phyloP scores from a whole-genome alignment of 2,329 filamentous ascomycete genomes.

The Scopulariopsis brevicaulis region DNA sequence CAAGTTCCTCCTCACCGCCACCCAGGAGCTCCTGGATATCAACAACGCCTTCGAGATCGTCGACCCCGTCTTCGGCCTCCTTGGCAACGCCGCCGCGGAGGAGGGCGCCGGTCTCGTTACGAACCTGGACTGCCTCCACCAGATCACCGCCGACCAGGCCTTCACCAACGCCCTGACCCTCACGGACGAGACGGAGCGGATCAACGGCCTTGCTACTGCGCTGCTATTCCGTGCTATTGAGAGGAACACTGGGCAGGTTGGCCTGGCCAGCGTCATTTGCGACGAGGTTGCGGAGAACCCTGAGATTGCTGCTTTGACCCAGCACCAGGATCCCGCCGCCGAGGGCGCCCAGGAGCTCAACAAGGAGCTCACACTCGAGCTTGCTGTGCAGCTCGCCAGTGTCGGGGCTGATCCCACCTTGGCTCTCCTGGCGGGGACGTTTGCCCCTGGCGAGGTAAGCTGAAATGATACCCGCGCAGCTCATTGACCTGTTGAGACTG shows the following conservation, averaged over 20 bases:
- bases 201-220: conserved; percentile 34
- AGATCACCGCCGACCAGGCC: conserved; percentile 36
- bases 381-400: conserved; percentile 28
- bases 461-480: neutral
- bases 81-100: conserved; percentile 37
- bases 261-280: conserved; percentile 24
- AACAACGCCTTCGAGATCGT: conserved; percentile 35
- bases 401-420: conserved; percentile 28
- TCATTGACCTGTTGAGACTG: neutral
- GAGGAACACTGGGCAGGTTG: conserved; percentile 29
- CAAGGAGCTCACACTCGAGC: conserved; percentile 26
- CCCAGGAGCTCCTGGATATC: conserved; percentile 25
- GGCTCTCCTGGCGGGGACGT: conserved; percentile 30
- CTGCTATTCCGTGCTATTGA: conserved; percentile 38
- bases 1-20: conserved; percentile 27
- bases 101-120: conserved; percentile 18
- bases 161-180: conserved; percentile 41
- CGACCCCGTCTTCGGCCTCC: conserved; percentile 36
- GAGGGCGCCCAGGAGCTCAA: conserved; percentile 26
- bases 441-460: conserved; percentile 23
- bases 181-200: conserved; percentile 18
- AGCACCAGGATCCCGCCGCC: conserved; percentile 32
- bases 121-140: conserved; percentile 24
- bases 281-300: conserved; percentile 28
- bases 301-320: conserved; percentile 30